These are phyloP conservation scores for Dichomitus squalens DNA, from an alignment of 1,284 basidiomycete genomes.

Conservation along the genomic window DNA sequence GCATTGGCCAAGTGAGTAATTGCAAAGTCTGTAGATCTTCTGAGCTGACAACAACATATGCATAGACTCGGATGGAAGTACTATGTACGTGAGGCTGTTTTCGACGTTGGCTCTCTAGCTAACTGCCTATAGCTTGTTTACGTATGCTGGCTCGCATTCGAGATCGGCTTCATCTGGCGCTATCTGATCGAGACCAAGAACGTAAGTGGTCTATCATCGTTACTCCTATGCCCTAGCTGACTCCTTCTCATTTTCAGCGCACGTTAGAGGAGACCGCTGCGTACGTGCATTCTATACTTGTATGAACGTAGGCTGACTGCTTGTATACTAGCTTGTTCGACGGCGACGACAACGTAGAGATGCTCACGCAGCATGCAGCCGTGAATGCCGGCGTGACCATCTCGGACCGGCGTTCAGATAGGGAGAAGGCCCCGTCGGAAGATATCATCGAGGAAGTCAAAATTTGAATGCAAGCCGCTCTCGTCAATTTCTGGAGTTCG, in stretches of 20 bases:
- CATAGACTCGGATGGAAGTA: constrained; percentile 37
- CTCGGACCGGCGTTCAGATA: constrained; percentile 24
- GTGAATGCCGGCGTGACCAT: constrained; percentile 23
- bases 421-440: constrained; percentile 29
- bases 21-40: not conserved
- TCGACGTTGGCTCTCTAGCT: not conserved
- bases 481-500: too few relatives aligned
- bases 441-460: constrained; percentile 27
- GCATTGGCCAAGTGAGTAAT: constrained; percentile 39
- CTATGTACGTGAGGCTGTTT: constrained; percentile 31
- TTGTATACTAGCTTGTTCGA: constrained; percentile 30
- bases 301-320: too few relatives aligned
- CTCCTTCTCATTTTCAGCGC: constrained; percentile 16
- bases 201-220: constrained; percentile 12
- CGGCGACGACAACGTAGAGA: constrained; percentile 29
- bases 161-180: constrained; percentile 57
- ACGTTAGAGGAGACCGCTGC: constrained; percentile 37
- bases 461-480: not conserved
- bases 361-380: constrained; percentile 28
- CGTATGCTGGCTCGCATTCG: constrained; percentile 44
- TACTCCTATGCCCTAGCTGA: not conserved
- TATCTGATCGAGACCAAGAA: constrained; percentile 50
- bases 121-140: constrained; percentile 29
- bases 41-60: not conserved
- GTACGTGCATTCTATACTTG: constrained; percentile 17